These are phyloP conservation scores for Lepiota subincarnata DNA, from an alignment of 768 basidiomycete species.

Conservation along the genomic window DNA sequence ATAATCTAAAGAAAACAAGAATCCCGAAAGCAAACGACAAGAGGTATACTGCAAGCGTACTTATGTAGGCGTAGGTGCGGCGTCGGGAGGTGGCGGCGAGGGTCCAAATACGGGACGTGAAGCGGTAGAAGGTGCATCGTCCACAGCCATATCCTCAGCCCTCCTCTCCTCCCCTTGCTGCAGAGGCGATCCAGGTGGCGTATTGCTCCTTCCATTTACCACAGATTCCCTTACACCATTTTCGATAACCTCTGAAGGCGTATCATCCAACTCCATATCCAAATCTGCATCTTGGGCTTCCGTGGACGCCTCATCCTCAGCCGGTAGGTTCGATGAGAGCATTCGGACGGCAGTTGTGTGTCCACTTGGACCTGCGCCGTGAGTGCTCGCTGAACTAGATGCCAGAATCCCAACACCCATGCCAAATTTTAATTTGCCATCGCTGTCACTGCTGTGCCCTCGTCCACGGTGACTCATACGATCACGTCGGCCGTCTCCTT, in stretches of 20 bases:
- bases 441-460: slow-evolving; percentile 45
- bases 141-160: slow-evolving; percentile 1
- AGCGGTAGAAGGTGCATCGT: not conserved
- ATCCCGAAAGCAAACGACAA: slow-evolving; percentile 1
- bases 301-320: slow-evolving; percentile 6
- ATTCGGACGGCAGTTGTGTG: slow-evolving; percentile 53
- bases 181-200: not conserved
- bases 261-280: slow-evolving; percentile 39
- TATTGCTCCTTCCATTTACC: not conserved
- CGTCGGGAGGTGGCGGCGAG: not conserved
- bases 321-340: slow-evolving; percentile 21
- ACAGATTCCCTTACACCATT: not conserved
- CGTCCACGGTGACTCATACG: slow-evolving; percentile 55
- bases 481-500: slow-evolving; percentile 81
- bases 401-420: slow-evolving; percentile 70
- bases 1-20: not conserved
- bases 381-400: slow-evolving; percentile 53
- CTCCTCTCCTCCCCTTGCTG: not conserved
- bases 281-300: slow-evolving; percentile 6
- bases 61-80: not conserved
- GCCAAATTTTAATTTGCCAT: slow-evolving; percentile 52
- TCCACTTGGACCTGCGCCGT: slow-evolving; percentile 75
- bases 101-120: not conserved
- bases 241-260: slow-evolving; percentile 1
- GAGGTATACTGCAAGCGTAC: not conserved